These are phyloP conservation scores for Serendipita sp. DNA, from an alignment of 768 basidiomycete genomes.

Conservation along the genomic window DNA sequence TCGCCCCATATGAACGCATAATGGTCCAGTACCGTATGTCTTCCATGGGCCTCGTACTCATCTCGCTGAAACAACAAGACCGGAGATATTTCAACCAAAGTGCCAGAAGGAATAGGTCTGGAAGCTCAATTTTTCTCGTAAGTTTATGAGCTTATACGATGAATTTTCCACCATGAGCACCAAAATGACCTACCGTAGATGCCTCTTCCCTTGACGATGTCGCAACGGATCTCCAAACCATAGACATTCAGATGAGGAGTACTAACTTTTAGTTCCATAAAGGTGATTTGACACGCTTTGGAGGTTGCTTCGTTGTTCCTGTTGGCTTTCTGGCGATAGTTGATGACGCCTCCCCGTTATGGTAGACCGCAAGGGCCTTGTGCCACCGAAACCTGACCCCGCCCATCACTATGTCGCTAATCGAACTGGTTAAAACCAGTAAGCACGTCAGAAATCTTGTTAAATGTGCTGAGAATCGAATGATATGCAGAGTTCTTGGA, in stretches of 20 bases:
- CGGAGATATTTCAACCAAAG: constrained; percentile 71
- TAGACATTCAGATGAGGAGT: constrained; percentile 3
- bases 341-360: too few relatives aligned
- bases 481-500: constrained; percentile 58
- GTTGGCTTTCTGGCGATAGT: too few relatives aligned
- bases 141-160: neutral
- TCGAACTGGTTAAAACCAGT: neutral
- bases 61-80: constrained; percentile 56
- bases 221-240: neutral
- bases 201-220: neutral
- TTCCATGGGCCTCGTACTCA: constrained; percentile 54
- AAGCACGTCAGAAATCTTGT: neutral
- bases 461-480: neutral
- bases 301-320: too few relatives aligned
- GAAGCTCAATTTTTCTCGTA: constrained; percentile 25
- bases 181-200: neutral
- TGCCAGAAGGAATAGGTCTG: constrained; percentile 37
- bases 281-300: too few relatives aligned
- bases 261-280: too few relatives aligned
- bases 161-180: neutral
- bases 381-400: neutral
- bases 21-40: constrained; percentile 49
- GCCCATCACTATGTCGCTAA: neutral
- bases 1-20: constrained; percentile 67
- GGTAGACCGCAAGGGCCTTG: neutral